phyloP scores from a whole-genome alignment of 1,139 yeast species.

The Kurtzmaniella natalensis region DNA sequence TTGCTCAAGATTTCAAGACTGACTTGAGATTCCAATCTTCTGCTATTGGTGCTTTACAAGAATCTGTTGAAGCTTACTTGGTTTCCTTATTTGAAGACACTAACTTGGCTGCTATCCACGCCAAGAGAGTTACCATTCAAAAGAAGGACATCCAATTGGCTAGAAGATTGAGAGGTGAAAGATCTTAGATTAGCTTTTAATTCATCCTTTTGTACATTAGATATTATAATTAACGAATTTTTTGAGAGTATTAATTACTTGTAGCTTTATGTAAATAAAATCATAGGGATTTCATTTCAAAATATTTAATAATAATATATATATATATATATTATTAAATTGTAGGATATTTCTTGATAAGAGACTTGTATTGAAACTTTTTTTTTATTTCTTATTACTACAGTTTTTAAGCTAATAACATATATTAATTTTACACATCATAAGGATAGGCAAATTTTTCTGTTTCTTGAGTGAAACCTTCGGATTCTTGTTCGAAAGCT shows the following conservation, averaged over 20 bases:
- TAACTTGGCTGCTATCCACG: conserved; percentile 98
- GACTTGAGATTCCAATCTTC: conserved; percentile 98
- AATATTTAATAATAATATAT: too few species aligned
- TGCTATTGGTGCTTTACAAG: conserved; percentile 98
- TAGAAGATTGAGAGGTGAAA: conserved; percentile 98
- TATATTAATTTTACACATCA: conserved; percentile 11
- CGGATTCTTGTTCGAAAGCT: conserved; percentile 48
- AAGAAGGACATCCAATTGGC: conserved; percentile 99
- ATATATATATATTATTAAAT: too few species aligned
- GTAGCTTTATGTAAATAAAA: neutral
- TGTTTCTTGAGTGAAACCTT: conserved; percentile 29
- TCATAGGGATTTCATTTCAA: neutral
- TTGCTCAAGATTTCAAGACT: conserved; percentile 97
- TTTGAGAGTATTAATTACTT: neutral
- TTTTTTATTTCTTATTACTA: too few species aligned
- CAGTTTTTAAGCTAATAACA: too few species aligned
- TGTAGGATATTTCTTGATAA: neutral
- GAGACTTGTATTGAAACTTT: neutral
- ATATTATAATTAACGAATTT: conserved; percentile 3
- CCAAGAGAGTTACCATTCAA: conserved; percentile 98
- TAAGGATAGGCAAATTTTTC: conserved; percentile 43
- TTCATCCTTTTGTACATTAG: conserved; percentile 8
- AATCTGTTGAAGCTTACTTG: conserved; percentile 97
- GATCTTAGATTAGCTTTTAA: conserved; percentile 45
- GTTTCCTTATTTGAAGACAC: conserved; percentile 91